These are phyloP conservation scores for Geranium brycei DNA, from an alignment of 345 rosid genomes.

Conservation along the genomic window DNA sequence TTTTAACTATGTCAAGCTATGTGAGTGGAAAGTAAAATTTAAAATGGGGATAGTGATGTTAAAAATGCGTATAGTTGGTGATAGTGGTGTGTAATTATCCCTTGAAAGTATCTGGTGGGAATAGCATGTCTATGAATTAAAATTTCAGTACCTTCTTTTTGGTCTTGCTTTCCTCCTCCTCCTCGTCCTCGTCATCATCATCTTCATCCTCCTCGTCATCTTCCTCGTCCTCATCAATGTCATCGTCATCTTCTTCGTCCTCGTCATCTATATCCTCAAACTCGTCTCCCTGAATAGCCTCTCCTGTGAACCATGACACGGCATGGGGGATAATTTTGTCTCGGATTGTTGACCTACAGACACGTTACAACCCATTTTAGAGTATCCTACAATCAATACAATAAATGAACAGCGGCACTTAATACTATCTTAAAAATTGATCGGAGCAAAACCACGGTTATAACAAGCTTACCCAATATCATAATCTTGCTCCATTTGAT, in stretches of 20 bases:
- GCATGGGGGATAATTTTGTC: conserved; percentile 14
- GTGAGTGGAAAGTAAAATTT: too few species aligned
- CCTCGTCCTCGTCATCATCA: conserved; percentile 39
- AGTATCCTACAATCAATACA: not conserved
- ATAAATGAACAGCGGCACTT: not conserved
- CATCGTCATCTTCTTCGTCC: conserved; percentile 42
- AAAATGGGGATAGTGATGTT: too few species aligned
- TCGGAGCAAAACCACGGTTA: not conserved
- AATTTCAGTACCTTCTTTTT: conserved; percentile 28
- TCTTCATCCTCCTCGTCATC: conserved; percentile 34
- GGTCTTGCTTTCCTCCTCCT: conserved; percentile 46
- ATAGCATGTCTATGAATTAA: not conserved
- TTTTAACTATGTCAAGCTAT: too few species aligned
- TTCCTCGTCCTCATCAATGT: conserved; percentile 24
- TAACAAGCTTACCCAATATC: conserved; percentile 59
- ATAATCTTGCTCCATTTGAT: conserved; percentile 94
- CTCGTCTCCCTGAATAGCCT: conserved; percentile 38
- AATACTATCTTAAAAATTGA: not conserved
- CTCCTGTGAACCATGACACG: conserved; percentile 13
- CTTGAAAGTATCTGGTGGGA: not conserved
- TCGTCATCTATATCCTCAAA: conserved; percentile 24
- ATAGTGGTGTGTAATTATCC: too few species aligned
- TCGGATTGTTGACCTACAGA: conserved; percentile 2
- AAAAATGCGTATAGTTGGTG: too few species aligned
- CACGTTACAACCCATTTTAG: not conserved